A percentile compares a stretch with the other conserved stretches of the same genome.
These are phyloP conservation scores for Zygosaccharomyces bailii DNA, from an alignment of 805 yeast species.

Conservation along the genomic window DNA sequence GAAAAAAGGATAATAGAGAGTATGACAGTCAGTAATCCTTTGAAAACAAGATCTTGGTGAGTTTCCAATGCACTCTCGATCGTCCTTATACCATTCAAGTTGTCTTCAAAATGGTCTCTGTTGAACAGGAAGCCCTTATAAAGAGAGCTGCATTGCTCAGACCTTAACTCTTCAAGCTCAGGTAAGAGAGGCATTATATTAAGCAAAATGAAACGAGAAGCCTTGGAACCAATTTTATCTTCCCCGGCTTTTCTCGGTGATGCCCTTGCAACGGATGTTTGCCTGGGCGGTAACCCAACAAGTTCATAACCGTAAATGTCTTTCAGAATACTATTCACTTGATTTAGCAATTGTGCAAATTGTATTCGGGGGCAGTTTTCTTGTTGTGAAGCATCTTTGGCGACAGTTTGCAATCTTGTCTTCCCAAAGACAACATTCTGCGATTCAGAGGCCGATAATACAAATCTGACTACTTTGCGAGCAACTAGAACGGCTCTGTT, in stretches of 20 bases:
- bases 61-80: slow-evolving; percentile 18
- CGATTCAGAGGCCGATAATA: slow-evolving; percentile 25
- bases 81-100: slow-evolving; percentile 15
- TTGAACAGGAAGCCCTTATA: slow-evolving; percentile 19
- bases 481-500: slow-evolving; percentile 18
- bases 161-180: slow-evolving; percentile 18
- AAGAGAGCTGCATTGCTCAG: slow-evolving; percentile 13
- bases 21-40: slow-evolving; percentile 25
- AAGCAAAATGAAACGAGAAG: slow-evolving; percentile 26
- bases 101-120: slow-evolving; percentile 24
- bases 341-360: slow-evolving; percentile 17
- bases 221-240: slow-evolving; percentile 15
- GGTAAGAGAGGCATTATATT: slow-evolving; percentile 17
- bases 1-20: slow-evolving; percentile 27
- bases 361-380: slow-evolving; percentile 19
- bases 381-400: slow-evolving; percentile 20
- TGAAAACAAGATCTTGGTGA: slow-evolving; percentile 23
- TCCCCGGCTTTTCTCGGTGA: slow-evolving; percentile 1
- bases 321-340: slow-evolving; percentile 22
- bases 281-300: slow-evolving; percentile 20
- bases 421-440: slow-evolving; percentile 26
- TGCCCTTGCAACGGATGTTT: background rate
- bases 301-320: slow-evolving; percentile 30
- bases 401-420: slow-evolving; percentile 19
- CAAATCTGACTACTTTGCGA: slow-evolving; percentile 23